Base-by-base conservation (phyloP, 2,329 filamentous ascomycete genomes). In the Canariomyces notabilis region DNA sequence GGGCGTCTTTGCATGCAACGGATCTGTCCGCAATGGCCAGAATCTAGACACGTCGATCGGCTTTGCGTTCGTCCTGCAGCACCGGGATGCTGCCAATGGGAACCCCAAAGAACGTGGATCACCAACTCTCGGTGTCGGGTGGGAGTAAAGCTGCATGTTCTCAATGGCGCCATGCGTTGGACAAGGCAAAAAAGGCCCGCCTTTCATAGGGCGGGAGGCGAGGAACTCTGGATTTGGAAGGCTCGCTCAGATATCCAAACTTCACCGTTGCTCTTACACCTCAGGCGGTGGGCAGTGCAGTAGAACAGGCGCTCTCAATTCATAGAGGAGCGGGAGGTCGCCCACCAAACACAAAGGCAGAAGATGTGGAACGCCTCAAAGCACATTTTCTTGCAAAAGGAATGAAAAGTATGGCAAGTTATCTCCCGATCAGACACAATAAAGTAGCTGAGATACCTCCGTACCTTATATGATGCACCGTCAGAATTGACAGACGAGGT, bases 41-140 rank as follows among this genome's bases (percentile, higher is more conserved):
- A 39, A 22, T 38, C 33, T 16, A 42, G 42, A 46, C 42, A 35
- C 31, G 36, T 42, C 18, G 40, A 44, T 43, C 48, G 14, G 29
- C 35, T 26, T 31, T 36, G 37, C 22, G 32, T 20, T 44, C 38
- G 42, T 14, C 36, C 14, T 29, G 44, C 32, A 37, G 23, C 26
- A 14, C 36, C 32, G 23, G 19, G 19, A 39, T 9, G 39, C 51
- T 48, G 35, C 51, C 51, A 53, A 53, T 53, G 40, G 37, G 46
- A 45, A 16, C 22, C 42, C 35, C 38, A 36, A 31, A n/a, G 33
- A 37, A 37, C 15, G 31, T 37, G 39, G 50, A 23, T 26, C 37
- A 29, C 38, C 19, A 11, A 23, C 44, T 49, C 35, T 16, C 9
- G 35, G n/a, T 18, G 36, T 41, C 18, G 36, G 38, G 34, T 33